Conservation (phyloP, 345 rosid species). For the Excoecaria cochinchinensis region DNA sequence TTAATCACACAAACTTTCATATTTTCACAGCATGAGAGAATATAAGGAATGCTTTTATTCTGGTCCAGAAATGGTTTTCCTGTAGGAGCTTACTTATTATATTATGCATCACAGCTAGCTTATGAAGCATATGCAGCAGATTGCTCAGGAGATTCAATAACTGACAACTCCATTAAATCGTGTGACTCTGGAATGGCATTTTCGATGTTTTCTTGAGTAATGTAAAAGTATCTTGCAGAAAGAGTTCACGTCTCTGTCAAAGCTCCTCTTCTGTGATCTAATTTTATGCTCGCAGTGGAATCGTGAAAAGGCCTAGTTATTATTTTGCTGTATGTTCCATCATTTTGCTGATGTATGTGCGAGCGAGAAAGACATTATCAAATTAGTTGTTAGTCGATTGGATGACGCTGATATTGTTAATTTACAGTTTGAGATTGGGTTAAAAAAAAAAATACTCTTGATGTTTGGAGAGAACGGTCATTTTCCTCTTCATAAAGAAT, state of each 20-base stretch:
- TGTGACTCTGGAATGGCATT: conserved; percentile 26
- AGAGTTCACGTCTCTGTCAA: conserved; percentile 27
- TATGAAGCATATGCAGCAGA: conserved; percentile 36
- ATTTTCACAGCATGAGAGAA: conserved; percentile 33
- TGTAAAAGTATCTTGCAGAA: conserved; percentile 16
- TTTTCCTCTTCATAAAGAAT: conserved; percentile 35
- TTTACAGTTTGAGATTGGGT: conserved; percentile 45
- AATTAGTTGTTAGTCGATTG: conserved; percentile 35
- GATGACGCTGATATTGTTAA: conserved; percentile 44
- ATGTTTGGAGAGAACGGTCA: conserved; percentile 40
- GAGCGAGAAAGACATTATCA: conserved; percentile 33
- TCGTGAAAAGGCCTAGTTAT: conserved; percentile 23
- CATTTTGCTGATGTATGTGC: conserved; percentile 44
- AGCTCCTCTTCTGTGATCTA: conserved; percentile 35
- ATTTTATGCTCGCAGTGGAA: conserved; percentile 37
- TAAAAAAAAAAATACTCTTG: conserved; percentile 38
- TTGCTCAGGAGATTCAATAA: conserved; percentile 25
- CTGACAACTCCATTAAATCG: conserved; percentile 11
- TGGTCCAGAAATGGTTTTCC: conserved; percentile 43
- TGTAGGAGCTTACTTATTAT: conserved; percentile 45
- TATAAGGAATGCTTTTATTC: conserved; percentile 38
- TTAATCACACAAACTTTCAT: conserved; percentile 37
- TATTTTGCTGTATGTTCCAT: conserved; percentile 31
- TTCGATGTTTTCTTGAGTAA: conserved; percentile 33
- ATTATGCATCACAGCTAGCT: conserved; percentile 43